Conservation (phyloP, 176 grass and related monocot genomes). For the Oryza meyeriana region DNA sequence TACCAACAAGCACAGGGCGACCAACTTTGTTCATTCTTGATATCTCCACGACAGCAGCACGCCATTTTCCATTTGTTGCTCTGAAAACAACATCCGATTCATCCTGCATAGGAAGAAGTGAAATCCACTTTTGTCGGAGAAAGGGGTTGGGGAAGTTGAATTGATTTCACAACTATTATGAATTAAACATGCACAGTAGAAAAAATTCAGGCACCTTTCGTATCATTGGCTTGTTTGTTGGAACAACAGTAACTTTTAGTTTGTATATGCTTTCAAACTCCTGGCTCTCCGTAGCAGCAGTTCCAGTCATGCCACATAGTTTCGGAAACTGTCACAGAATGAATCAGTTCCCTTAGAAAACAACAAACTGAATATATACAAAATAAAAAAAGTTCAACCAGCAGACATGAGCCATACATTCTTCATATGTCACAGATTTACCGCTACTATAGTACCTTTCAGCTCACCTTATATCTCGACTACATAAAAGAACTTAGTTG, state of each 20-base stretch:
- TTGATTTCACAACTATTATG: not conserved
- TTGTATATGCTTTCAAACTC: conserved; percentile 99
- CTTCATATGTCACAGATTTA: conserved; percentile 19
- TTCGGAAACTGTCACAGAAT: conserved; percentile 78
- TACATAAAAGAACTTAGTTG: not conserved
- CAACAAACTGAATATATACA: not conserved
- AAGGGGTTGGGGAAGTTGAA: not conserved
- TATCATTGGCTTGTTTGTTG: conserved; percentile 98
- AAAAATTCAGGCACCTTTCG: conserved; percentile 63
- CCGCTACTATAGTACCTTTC: not conserved
- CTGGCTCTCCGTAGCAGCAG: conserved; percentile 80
- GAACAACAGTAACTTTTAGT: conserved; percentile 92
- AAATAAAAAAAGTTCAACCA: conserved; percentile 24
- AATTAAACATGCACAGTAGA: conserved; percentile 3
- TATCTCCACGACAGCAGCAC: conserved; percentile 92
- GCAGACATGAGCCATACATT: conserved; percentile 8
- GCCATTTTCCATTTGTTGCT: conserved; percentile 95
- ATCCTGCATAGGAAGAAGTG: conserved; percentile 54
- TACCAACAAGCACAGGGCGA: conserved; percentile 95
- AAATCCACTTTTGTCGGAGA: not conserved
- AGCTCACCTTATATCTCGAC: not conserved
- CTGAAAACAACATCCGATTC: conserved; percentile 99
- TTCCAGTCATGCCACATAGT: conserved; percentile 98
- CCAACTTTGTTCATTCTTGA: conserved; percentile 93
- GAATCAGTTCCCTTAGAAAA: conserved; percentile 15